A percentile compares a stretch with the other conserved stretches of the same genome.
Conservation (phyloP, 176 grass and related monocot genomes). For the Oryza meyeriana region DNA sequence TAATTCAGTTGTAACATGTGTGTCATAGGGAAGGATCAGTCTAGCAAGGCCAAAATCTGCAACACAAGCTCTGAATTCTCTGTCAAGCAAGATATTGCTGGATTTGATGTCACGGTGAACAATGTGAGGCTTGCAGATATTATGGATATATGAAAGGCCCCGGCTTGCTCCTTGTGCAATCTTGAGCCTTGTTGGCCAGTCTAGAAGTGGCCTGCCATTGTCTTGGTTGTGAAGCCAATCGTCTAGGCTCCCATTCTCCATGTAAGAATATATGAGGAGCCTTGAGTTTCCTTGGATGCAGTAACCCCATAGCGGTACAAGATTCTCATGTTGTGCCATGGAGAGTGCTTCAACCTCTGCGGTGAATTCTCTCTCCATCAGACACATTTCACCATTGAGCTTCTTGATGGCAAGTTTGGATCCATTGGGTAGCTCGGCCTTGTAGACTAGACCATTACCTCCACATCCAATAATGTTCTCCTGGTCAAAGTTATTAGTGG, state of each 20-base stretch:
- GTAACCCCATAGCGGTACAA: conserved; percentile 74
- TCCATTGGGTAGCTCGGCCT: conserved; percentile 58
- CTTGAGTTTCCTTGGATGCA: conserved; percentile 66
- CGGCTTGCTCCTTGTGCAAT: conserved; percentile 68
- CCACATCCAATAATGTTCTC: conserved; percentile 84
- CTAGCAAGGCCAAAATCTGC: conserved; percentile 89
- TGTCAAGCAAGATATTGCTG: conserved; percentile 89
- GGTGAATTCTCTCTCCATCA: conserved; percentile 81
- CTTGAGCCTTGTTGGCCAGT: conserved; percentile 72
- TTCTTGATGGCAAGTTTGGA: conserved; percentile 79
- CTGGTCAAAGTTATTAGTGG: conserved; percentile 86
- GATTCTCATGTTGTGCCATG: conserved; percentile 72
- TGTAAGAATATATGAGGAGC: conserved; percentile 87
- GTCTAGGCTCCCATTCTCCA: conserved; percentile 95
- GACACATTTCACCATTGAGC: conserved; percentile 73
- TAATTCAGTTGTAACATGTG: conserved; percentile 86
- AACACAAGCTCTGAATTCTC: conserved; percentile 70
- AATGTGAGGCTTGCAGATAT: conserved; percentile 75
- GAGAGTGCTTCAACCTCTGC: conserved; percentile 84
- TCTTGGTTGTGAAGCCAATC: conserved; percentile 82
- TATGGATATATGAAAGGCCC: conserved; percentile 87
- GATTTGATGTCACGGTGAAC: conserved; percentile 90
- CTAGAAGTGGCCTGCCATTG: conserved; percentile 42
- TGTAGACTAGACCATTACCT: conserved; percentile 84
- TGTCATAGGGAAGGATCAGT: conserved; percentile 75